Evolutionary conservation across 2,329 filamentous ascomycete species (phyloP).

Genomic region (Phaeoacremonium minimum): DNA sequence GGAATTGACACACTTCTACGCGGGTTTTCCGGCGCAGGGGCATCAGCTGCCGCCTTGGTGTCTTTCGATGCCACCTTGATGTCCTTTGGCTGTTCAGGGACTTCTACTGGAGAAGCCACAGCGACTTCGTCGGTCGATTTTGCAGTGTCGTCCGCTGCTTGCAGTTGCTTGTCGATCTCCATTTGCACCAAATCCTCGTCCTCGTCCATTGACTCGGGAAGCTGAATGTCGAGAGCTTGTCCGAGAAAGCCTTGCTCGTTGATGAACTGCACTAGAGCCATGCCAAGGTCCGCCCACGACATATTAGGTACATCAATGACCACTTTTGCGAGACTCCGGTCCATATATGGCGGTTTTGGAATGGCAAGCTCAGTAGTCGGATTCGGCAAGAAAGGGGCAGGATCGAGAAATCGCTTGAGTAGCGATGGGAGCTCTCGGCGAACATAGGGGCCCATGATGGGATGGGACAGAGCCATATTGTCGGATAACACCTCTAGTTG

Average conservation of each 20-base stretch:
- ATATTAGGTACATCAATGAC: constrained; percentile 22
- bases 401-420: constrained; percentile 53
- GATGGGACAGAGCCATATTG: constrained; percentile 53
- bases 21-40: constrained; percentile 6
- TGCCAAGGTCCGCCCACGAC: constrained; percentile 39
- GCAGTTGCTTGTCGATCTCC: constrained; percentile 29
- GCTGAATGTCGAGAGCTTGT: constrained; percentile 25
- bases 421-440: constrained; percentile 45
- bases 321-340: constrained; percentile 13
- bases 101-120: not conserved
- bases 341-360: constrained; percentile 15
- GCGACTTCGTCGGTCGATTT: constrained; percentile 1
- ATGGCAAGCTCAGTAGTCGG: constrained; percentile 34
- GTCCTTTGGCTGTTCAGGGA: constrained; percentile 4
- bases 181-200: constrained; percentile 28
- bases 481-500: constrained; percentile 51
- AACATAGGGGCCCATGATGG: constrained; percentile 53
- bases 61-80: constrained; percentile 3
- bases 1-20: constrained; percentile 32
- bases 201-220: constrained; percentile 29
- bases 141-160: constrained; percentile 8
- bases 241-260: constrained; percentile 27
- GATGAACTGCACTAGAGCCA: constrained; percentile 31
- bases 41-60: not conserved
- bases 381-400: constrained; percentile 58